These are phyloP conservation scores for Clavispora phyllophila DNA, from an alignment of 805 yeast genomes.

Conservation along the genomic window DNA sequence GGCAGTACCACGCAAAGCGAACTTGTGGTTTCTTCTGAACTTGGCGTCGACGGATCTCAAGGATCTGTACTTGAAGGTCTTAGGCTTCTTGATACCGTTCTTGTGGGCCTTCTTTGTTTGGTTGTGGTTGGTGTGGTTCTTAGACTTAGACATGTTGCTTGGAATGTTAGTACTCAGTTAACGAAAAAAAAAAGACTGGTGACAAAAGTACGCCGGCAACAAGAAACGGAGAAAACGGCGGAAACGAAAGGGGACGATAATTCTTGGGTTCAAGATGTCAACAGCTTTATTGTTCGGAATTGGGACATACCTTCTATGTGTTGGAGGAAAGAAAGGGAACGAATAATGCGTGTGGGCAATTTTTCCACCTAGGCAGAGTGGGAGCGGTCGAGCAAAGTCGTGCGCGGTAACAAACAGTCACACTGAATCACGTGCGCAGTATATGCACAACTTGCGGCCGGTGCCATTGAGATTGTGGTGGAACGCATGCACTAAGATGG, in stretches of 20 bases:
- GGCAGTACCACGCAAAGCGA: constrained; percentile 96
- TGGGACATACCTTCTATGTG: constrained; percentile 15
- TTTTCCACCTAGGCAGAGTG: background rate
- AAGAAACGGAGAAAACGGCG: background rate
- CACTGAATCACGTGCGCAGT: background rate
- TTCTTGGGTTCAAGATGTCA: background rate
- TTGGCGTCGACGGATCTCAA: constrained; percentile 98
- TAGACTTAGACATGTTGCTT: constrained; percentile 89
- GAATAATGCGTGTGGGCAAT: background rate
- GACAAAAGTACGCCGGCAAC: constrained; percentile 1
- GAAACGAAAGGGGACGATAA: constrained; percentile 1
- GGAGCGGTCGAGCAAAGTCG: background rate
- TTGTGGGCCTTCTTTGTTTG: constrained; percentile 99
- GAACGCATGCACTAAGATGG: no score
- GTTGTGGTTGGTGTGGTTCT: constrained; percentile 99
- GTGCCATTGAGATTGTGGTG: no score
- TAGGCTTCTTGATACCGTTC: constrained; percentile 99
- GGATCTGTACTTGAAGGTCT: constrained; percentile 96
- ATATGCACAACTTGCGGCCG: background rate
- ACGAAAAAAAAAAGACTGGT: background rate
- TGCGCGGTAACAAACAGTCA: background rate
- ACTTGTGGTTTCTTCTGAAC: constrained; percentile 99
- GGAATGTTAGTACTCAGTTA: constrained; percentile 22
- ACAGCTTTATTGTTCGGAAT: background rate
- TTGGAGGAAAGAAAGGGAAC: constrained; percentile 1